phyloP scores from a whole-genome alignment of 768 basidiomycete species.

The Aureoboletus auriporus region DNA sequence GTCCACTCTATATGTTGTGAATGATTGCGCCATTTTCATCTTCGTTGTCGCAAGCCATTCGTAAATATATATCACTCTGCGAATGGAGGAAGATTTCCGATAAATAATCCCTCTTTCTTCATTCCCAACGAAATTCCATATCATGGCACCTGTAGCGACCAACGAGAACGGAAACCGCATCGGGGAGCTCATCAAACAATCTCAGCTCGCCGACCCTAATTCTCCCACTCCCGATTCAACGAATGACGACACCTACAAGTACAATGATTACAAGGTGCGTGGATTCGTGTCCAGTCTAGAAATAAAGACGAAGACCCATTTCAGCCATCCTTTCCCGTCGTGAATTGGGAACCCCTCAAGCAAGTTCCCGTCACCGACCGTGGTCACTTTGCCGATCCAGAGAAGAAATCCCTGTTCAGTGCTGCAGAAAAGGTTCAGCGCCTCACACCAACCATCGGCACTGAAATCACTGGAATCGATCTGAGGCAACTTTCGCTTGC shows the following conservation, averaged over 20 bases:
- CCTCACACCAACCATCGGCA: conserved; percentile 70
- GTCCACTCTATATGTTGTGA: background rate
- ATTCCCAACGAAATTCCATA: background rate
- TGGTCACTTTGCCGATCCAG: conserved; percentile 62
- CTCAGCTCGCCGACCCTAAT: conserved; percentile 54
- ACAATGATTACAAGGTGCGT: conserved; percentile 56
- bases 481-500: conserved; percentile 58
- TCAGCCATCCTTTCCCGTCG: conserved; percentile 61
- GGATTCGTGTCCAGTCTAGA: background rate
- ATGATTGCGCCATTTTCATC: conserved; percentile 18
- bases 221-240: conserved; percentile 54
- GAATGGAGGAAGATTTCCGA: no score
- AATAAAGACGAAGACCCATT: background rate
- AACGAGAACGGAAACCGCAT: conserved; percentile 27
- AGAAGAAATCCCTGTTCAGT: conserved; percentile 59
- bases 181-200: conserved; percentile 22
- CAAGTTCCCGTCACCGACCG: conserved; percentile 62
- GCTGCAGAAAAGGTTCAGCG: conserved; percentile 66
- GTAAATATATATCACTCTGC: background rate
- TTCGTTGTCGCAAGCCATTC: conserved; percentile 7
- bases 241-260: conserved; percentile 48
- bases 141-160: conserved; percentile 52
- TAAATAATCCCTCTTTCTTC: background rate
- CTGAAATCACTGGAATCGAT: conserved; percentile 71
- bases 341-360: conserved; percentile 61